Evolutionary conservation across 2,329 filamentous ascomycete genomes (phyloP), one percentile per base, ranked within the genome.

Genomic region (Cladosporium sp.): DNA sequence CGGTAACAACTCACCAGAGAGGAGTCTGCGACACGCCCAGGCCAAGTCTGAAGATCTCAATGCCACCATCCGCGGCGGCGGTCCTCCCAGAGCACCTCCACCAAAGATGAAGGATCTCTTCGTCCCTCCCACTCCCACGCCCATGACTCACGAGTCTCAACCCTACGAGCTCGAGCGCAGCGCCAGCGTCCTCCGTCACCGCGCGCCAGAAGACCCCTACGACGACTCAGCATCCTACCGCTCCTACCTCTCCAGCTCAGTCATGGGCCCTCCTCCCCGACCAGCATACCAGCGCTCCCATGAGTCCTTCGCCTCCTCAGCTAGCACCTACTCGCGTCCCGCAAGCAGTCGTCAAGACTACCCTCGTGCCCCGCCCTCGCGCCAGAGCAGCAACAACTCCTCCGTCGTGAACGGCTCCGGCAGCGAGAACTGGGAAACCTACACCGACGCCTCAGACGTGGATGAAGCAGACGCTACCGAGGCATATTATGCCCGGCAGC

Each of bases 371-470:
- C 70, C 70, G 3, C 63, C 67, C 20, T 69, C 69, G 2, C 67
- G 70, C 17, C 63, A 66, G 17, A 64, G 63, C 4, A 68, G 65
- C 45, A 71, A 71, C 53, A 70, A 66, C 19, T 71, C 67, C 10
- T 72, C 70, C 9, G 60, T 69, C 36, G 65, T 71, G 66, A 61
- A 40, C 70, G 51, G 68, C 37, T 89, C 24, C 4, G 90, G 90
- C 1, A 96, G 90, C 3, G 93, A 97, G 74, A 97, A 97, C 72
- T 97, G 93, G 93, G 93, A 97, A 74, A 96, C 92, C 9, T 97
- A 94, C 67, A 92, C 94, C 65, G 90, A 96, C 58, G 63, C 64
- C 50, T 69, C 65, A 1, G 71, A 71, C 28, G 62, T 50, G n/a
- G 71, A 73, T 8, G 67, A 71, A 20, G 89, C 65, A 22, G 91